Percentiles rank a stretch among this genome's conserved stretches.
Conservation (phyloP, 331 rosid species). For the Dryas integrifolia region DNA sequence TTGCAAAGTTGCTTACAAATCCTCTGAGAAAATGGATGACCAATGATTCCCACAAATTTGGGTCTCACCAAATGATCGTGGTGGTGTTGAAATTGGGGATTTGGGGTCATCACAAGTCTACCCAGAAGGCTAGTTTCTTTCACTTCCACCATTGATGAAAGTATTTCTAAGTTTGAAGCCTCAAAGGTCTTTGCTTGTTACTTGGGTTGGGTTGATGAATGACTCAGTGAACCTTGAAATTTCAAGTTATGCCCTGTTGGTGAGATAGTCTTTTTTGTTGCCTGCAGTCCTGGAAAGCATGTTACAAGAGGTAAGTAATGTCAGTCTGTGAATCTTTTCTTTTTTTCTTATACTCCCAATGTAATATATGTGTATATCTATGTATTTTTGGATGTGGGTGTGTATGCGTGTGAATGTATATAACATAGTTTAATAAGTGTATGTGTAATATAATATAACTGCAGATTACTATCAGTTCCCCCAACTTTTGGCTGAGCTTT, state of each 20-base stretch:
- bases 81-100: neutral
- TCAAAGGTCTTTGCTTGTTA: neutral
- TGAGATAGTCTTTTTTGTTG: neutral
- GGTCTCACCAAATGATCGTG: neutral
- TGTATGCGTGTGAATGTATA: no score
- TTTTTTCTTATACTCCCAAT: neutral
- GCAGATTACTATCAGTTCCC: constrained; percentile 5
- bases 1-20: neutral
- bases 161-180: neutral
- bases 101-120: neutral
- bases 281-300: constrained; percentile 1
- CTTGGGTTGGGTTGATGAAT: neutral
- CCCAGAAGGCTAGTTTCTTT: neutral
- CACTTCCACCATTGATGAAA: neutral
- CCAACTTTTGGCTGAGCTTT: neutral
- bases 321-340: neutral
- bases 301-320: constrained; percentile 13
- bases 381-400: neutral
- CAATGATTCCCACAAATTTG: constrained; percentile 6
- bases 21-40: neutral
- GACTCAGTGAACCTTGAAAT: neutral
- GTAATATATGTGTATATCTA: neutral
- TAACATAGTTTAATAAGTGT: no score
- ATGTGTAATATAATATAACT: neutral
- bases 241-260: neutral